These are phyloP conservation scores for Tricholoma bakamatsutake DNA, from an alignment of 768 basidiomycete genomes.

Conservation along the genomic window DNA sequence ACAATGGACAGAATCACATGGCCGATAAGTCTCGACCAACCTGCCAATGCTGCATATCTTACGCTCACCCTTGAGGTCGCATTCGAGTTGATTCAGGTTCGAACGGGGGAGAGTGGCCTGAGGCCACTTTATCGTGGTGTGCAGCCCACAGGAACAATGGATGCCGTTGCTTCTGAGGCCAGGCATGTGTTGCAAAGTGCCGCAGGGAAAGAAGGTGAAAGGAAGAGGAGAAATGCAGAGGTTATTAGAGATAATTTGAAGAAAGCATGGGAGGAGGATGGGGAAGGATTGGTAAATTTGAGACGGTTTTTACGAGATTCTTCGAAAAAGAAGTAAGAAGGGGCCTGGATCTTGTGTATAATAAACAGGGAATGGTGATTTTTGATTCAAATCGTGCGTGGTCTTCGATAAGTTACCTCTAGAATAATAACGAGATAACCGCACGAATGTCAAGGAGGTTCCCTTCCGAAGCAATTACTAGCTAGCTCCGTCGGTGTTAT, in stretches of 20 bases:
- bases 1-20: conserved; percentile 14
- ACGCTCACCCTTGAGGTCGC: conserved; percentile 12
- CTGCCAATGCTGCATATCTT: conserved; percentile 11
- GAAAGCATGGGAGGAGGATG: background rate
- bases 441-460: too few species aligned
- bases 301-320: background rate
- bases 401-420: too few species aligned
- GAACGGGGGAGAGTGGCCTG: conserved; percentile 11
- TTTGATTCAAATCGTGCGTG: too few species aligned
- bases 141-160: conserved; percentile 9
- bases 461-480: too few species aligned
- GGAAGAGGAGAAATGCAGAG: background rate
- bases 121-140: conserved; percentile 6
- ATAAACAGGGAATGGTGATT: too few species aligned
- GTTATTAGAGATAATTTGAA: background rate
- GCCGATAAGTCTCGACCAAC: conserved; percentile 19
- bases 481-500: too few species aligned
- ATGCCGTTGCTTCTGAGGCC: conserved; percentile 12
- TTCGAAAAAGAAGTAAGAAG: background rate
- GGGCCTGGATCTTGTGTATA: too few species aligned
- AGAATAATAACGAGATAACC: too few species aligned
- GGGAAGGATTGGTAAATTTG: background rate
- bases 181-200: background rate
- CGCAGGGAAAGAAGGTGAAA: background rate
- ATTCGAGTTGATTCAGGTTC: conserved; percentile 17